Percentiles rank a stretch among this genome's conserved stretches.
Conservation (phyloP, 2,329 filamentous ascomycete species). For the Trichoderma breve region DNA sequence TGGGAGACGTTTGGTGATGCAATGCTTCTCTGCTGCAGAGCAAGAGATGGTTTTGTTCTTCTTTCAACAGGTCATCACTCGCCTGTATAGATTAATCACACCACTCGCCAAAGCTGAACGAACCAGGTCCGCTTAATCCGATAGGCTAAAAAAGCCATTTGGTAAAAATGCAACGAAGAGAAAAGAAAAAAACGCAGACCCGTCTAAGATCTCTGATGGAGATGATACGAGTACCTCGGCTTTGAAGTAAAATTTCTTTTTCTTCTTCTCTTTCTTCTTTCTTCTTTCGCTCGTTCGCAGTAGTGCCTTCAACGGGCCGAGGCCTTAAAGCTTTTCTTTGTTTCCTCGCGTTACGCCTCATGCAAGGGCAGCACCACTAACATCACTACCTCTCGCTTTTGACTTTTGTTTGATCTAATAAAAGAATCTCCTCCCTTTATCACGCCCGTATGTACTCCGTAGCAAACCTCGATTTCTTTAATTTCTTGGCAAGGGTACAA, state of each 20-base stretch:
- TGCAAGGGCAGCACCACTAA: background rate
- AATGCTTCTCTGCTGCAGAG: background rate
- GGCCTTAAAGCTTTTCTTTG: background rate
- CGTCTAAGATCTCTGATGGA: background rate
- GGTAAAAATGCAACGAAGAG: background rate
- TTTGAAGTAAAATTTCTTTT: background rate
- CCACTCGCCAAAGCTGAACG: background rate
- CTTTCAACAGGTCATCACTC: background rate
- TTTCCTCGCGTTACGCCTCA: background rate
- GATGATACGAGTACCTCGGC: background rate
- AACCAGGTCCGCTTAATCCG: conserved; percentile 4
- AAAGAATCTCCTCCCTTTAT: background rate
- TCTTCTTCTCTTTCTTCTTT: background rate
- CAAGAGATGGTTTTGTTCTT: background rate
- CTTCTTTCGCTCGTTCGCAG: background rate
- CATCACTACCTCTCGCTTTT: background rate
- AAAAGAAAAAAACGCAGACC: background rate
- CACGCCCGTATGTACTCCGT: background rate
- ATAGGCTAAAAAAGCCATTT: background rate
- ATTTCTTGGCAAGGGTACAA: conserved; percentile 10
- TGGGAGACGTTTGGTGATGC: background rate
- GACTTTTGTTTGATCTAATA: background rate
- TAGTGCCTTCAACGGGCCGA: background rate
- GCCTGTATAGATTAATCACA: conserved; percentile 4
- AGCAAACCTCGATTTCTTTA: background rate